Base-by-base conservation (phyloP, 305 asterid genomes). In the Coffea humblotiana region DNA sequence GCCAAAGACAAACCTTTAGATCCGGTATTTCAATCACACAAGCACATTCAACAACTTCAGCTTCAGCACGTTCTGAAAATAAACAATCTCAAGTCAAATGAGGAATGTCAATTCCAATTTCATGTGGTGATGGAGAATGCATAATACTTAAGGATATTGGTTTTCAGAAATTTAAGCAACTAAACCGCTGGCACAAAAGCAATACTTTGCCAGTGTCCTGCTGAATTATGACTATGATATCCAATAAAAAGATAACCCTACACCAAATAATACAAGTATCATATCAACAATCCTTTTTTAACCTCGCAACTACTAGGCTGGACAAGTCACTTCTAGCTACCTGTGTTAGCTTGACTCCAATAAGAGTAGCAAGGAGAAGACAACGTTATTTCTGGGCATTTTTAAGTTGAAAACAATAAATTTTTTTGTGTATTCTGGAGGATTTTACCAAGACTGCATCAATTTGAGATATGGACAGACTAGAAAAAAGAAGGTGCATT, bases 1-100 rank as follows among this genome's bases (percentile, higher is more conserved):
- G 16, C 29, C 35, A 49, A 63, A 21, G 54, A 40, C 40, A 40
- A 56, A 92, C 96, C 96, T 92, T 88, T 25, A 92, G 82, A 52
- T 87, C 92, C 51, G 96, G 97, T 85, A 92, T 87, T 87, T 90
- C 97, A 75, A 91, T 91, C 82, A 92, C 90, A 71, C 97, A 91
- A n/a, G 97, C 96, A 83, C 96, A 92, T 84, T 91, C 97, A 40
- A 91, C 83, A 72, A 92, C 94, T 84, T 91, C 92, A 76, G 94
- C 96, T 10, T 92, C 91, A 74, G 92, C 94, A 63, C 92, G 92
- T 79, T 92, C 94, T 91, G 89, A 9, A 48, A 78, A 74, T 54
- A 43, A 79, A 77, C 63, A 52, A 83, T 72, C 29, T 72, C 13
- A 75, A 84, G 60, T 86, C 79, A 84, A 79, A 72, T 48, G 45